Base-by-base conservation (phyloP, 2,329 filamentous ascomycete species). In the Paecilomyces sp. region DNA sequence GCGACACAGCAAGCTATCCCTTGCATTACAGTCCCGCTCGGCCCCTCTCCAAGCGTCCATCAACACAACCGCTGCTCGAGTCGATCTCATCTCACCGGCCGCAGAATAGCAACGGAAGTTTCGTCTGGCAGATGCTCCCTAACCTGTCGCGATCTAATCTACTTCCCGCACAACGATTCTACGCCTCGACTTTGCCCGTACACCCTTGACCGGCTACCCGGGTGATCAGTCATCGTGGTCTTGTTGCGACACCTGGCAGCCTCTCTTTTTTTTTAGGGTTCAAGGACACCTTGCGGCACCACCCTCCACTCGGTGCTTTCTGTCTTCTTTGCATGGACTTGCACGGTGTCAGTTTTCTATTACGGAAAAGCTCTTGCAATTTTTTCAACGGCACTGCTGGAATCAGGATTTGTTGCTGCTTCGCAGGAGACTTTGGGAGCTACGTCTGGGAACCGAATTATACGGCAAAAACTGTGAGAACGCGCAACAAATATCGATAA, bases 121-220 rank as follows among this genome's bases (percentile, higher is more conserved):
- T 53, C 25, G 50, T 12, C 50, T 53, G 50, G 18, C 50, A 53
- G 50, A 53, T 53, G 18, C 25, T 53, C 18, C 18, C 50, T 25
- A 33, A 33, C 57, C 60, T 60, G 61, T 61, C 63, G 59, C 60
- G 65, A 68, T 70, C 66, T 68, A 66, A 69, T 66, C 66, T 69
- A 63, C 69, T 65, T 62, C 61, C 64, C 65, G 66, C 62, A 59
- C 65, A 59, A 62, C 66, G 57, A 61, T 63, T 60, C 59, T 61
- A 62, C 60, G 63, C 63, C 62, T 64, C 52, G 53, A 34, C 53
- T 55, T 55, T 61, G 57, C 28, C 59, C 36, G 31, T 33, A 51
- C n/a, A 41, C 12, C 13, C 24, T 30, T 30, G 56, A 22, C 12
- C 24, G 12, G 28, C 36, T 33, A 33, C 11, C 31, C 8, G 31